A percentile compares a stretch with the other conserved stretches of the same genome.
Evolutionary conservation across 1,284 basidiomycete genomes (phyloP).

Genomic region (Trametes polyzona): DNA sequence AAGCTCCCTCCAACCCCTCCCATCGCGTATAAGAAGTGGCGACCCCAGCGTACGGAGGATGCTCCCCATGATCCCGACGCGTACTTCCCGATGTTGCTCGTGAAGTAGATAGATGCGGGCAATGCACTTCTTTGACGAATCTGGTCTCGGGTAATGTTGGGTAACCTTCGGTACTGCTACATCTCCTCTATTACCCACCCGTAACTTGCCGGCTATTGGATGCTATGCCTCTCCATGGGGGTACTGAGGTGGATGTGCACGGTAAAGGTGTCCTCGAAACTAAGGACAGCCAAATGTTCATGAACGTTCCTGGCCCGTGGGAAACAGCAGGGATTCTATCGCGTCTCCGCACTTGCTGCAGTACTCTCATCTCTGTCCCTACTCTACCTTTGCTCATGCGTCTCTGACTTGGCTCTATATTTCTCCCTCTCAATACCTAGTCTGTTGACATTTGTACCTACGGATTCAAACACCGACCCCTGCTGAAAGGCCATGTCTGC

Average conservation of each 20-base stretch:
- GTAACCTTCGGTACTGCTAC: too few relatives aligned
- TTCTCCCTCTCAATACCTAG: neutral
- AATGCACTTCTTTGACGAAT: slow-evolving; percentile 8
- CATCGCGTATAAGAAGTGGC: slow-evolving; percentile 70
- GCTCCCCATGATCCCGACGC: slow-evolving; percentile 77
- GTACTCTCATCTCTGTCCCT: neutral
- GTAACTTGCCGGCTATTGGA: too few relatives aligned
- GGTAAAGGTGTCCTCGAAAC: neutral
- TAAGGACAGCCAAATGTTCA: neutral
- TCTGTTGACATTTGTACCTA: neutral
- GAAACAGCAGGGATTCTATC: neutral
- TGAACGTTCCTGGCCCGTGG: too few relatives aligned
- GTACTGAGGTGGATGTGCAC: too few relatives aligned
- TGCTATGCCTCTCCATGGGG: too few relatives aligned
- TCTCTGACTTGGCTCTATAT: too few relatives aligned
- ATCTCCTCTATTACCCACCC: too few relatives aligned
- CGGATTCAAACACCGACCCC: neutral
- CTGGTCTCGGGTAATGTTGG: too few relatives aligned
- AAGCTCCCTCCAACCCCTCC: slow-evolving; percentile 77
- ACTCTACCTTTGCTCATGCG: neutral
- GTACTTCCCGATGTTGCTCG: slow-evolving; percentile 86
- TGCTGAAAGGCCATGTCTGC: slow-evolving; percentile 14
- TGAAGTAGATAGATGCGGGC: slow-evolving; percentile 56
- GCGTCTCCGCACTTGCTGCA: neutral
- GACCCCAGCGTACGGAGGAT: slow-evolving; percentile 64